phyloP scores from a whole-genome alignment of 2,329 filamentous ascomycete genomes.

The Aspergillus fischeri region DNA sequence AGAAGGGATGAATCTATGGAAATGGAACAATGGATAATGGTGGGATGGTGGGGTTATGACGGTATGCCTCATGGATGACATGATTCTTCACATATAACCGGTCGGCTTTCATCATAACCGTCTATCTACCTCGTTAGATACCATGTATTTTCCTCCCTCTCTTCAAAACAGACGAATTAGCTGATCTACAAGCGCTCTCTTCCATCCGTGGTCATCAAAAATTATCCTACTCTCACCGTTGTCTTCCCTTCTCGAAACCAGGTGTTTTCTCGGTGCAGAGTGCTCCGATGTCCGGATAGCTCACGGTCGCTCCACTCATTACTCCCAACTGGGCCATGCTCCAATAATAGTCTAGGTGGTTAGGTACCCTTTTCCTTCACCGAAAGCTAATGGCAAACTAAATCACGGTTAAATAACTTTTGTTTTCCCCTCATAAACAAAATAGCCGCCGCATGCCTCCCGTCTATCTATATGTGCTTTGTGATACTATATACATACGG shows the following conservation, averaged over 20 bases:
- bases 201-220: neutral
- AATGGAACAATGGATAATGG: neutral
- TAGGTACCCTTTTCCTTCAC: neutral
- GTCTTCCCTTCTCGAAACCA: neutral
- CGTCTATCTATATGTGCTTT: neutral
- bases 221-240: neutral
- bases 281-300: constrained; percentile 23
- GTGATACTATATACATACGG: neutral
- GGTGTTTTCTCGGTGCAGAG: constrained; percentile 25
- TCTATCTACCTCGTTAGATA: neutral
- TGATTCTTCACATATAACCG: neutral
- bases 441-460: neutral
- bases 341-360: neutral
- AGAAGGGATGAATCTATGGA: neutral
- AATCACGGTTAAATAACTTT: neutral
- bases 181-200: neutral
- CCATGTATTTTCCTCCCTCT: neutral
- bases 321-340: neutral
- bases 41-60: neutral
- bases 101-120: neutral
- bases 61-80: neutral
- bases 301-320: constrained; percentile 5
- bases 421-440: neutral
- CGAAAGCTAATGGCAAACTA: neutral
- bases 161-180: neutral